Evolutionary conservation across 305 asterid genomes (phyloP).

Genomic region (Fraxinus albicans): DNA sequence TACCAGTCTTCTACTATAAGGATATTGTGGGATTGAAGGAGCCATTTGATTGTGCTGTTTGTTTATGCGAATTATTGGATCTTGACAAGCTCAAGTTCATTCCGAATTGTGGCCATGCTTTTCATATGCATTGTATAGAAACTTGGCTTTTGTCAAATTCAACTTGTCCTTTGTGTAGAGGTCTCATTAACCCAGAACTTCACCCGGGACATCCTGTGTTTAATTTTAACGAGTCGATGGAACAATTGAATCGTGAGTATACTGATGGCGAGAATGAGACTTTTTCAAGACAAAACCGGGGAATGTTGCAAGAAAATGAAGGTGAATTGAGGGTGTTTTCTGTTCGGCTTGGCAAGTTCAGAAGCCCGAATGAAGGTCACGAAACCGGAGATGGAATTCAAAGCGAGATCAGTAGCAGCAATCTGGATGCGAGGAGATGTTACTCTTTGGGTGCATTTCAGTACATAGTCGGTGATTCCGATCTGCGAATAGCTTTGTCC

Average conservation of each 20-base stretch:
- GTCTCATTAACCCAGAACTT: constrained; percentile 28
- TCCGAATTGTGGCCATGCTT: constrained; percentile 54
- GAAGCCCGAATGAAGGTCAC: constrained; percentile 25
- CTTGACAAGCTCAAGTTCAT: constrained; percentile 48
- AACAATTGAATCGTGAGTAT: constrained; percentile 15
- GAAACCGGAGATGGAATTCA: constrained; percentile 17
- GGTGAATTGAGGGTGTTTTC: constrained; percentile 38
- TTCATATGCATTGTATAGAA: constrained; percentile 54
- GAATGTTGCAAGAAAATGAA: constrained; percentile 20
- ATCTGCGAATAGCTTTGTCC: constrained; percentile 45
- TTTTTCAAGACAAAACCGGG: constrained; percentile 4
- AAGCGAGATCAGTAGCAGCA: constrained; percentile 33
- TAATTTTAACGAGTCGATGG: constrained; percentile 20
- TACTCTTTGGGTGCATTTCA: constrained; percentile 68
- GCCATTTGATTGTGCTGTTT: constrained; percentile 58
- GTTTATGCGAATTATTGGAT: constrained; percentile 46
- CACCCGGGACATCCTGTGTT: constrained; percentile 19
- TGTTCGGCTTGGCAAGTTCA: constrained; percentile 54
- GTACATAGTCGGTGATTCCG: constrained; percentile 42
- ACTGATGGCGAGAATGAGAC: constrained; percentile 16
- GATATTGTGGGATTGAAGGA: constrained; percentile 46
- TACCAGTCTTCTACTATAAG: constrained; percentile 45
- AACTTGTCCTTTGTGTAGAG: constrained; percentile 60
- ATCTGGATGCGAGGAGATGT: constrained; percentile 65
- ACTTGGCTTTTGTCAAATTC: constrained; percentile 61